Base-by-base conservation (phyloP, 805 yeast genomes). In the Saccharomycopsis synnaedendra region DNA sequence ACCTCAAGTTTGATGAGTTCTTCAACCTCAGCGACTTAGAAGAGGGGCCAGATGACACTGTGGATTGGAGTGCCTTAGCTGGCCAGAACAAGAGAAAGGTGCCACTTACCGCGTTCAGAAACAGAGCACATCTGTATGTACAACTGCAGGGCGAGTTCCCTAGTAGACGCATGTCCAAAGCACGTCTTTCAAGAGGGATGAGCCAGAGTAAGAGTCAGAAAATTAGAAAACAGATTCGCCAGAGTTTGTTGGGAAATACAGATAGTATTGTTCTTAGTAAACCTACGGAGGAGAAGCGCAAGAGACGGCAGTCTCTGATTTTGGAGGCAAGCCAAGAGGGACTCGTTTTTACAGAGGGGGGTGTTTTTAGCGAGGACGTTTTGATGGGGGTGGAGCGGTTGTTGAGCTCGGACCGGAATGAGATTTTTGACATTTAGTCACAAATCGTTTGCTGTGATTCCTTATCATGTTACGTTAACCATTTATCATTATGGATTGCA, bases 41-140 rank as follows among this genome's bases (percentile, higher is more conserved):
- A 57, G 85, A 84, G 53, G 83, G 75, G 47, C 82, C 78, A 32
- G 75, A 75, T 50, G 82, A 77, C 45, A 50, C 37, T 42, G 11
- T 52, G 29, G 44, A 41, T 37, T 50, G 53, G 50, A 38, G 32
- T 10, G 33, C 45, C 3, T 35, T 49, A 4, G 37, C 41, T n/a
- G 73, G 66, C 3, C 65, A 63, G 27, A 60, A 71, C 59, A 66
- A 69, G 58, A 75, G 73, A 60, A 71, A 71, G 47, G 80, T 87
- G 5, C 97, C 97, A 3, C 65, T 89, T 39, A 85, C 94, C 2
- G 97, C 97, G 1, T 90, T 90, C 62, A 70, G 97, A 59, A 89
- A 87, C 64, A 82, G 87, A 58, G 83, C 84, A 8, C 63, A 76
- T 7, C 59, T 62, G 32, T 54, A 60, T 35, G 27, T 44, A 42